phyloP scores from a whole-genome alignment of 1,284 basidiomycete genomes.

The Boletus albobrunnescens region DNA sequence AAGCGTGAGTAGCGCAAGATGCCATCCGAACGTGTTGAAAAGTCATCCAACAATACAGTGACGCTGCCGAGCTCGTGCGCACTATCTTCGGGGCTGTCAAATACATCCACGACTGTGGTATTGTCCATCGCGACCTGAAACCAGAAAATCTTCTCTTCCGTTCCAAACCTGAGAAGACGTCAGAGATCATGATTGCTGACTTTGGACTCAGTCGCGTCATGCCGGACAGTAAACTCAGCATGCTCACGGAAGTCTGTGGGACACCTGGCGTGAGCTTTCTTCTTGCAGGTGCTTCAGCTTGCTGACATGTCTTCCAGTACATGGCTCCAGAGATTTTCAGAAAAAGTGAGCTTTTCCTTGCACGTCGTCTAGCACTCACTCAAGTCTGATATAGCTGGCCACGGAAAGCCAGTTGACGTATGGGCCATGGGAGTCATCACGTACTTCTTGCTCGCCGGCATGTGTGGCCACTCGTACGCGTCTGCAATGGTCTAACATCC shows the following conservation, averaged over 20 bases:
- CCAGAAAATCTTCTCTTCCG: slow-evolving; percentile 97
- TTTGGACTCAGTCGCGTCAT: slow-evolving; percentile 91
- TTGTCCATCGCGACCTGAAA: slow-evolving; percentile 97
- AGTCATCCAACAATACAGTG: slow-evolving; percentile 43
- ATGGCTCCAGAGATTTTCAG: slow-evolving; percentile 99
- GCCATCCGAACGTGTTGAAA: slow-evolving; percentile 2
- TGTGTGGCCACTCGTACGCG: not conserved
- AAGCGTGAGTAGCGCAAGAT: slow-evolving; percentile 56
- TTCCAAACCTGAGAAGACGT: slow-evolving; percentile 78
- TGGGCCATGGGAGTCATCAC: slow-evolving; percentile 98
- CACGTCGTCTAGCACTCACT: not conserved
- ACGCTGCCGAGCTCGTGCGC: slow-evolving; percentile 86
- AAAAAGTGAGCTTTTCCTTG: slow-evolving; percentile 57
- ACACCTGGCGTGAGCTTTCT: slow-evolving; percentile 64
- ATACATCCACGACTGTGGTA: slow-evolving; percentile 89
- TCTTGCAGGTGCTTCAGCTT: not conserved
- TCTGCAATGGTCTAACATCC: slow-evolving; percentile 1
- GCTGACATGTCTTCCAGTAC: slow-evolving; percentile 50
- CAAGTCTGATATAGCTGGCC: slow-evolving; percentile 59
- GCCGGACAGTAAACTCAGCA: slow-evolving; percentile 84
- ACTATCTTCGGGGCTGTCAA: slow-evolving; percentile 86
- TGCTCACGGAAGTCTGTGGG: slow-evolving; percentile 93
- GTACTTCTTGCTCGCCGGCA: slow-evolving; percentile 85
- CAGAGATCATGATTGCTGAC: slow-evolving; percentile 96
- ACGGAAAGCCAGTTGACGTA: slow-evolving; percentile 93